A percentile compares a stretch with the other conserved stretches of the same genome.
Conservation (phyloP, 768 basidiomycete genomes). For the Lepiota venenata region DNA sequence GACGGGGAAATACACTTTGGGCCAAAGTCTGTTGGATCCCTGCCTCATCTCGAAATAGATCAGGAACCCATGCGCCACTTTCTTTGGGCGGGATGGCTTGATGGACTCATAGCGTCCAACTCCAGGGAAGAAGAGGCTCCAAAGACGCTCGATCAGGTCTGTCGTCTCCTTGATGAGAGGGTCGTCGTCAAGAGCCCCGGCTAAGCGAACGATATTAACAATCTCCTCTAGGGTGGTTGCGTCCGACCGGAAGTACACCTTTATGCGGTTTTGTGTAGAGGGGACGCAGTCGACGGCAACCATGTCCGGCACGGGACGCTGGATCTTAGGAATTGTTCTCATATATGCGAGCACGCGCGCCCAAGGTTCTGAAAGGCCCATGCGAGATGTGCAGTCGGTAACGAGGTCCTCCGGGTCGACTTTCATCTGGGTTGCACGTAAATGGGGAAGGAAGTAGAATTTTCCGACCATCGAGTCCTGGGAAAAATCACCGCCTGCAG, state of each 20-base stretch:
- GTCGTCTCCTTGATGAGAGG: constrained; percentile 11
- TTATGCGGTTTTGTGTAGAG: constrained; percentile 14
- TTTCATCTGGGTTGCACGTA: constrained; percentile 10
- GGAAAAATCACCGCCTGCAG: constrained; percentile 15
- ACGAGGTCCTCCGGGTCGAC: constrained; percentile 11
- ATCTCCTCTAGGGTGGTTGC: constrained; percentile 13
- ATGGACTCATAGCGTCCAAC: constrained; percentile 11
- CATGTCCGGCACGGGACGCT: constrained; percentile 13
- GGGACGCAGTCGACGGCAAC: constrained; percentile 16
- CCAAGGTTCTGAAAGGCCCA: constrained; percentile 13
- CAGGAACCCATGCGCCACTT: constrained; percentile 12
- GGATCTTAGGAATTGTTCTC: constrained; percentile 1
- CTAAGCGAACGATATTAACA: constrained; percentile 12
- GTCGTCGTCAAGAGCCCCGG: constrained; percentile 12
- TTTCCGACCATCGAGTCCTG: constrained; percentile 15
- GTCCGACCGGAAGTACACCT: constrained; percentile 16
- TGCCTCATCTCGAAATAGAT: constrained; percentile 17
- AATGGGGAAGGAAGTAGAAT: constrained; percentile 16
- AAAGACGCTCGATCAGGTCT: constrained; percentile 12
- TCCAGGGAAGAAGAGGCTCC: constrained; percentile 15
- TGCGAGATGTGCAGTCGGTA: constrained; percentile 9
- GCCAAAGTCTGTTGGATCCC: constrained; percentile 10
- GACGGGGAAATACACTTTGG: constrained; percentile 18
- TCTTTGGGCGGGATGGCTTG: constrained; percentile 3
- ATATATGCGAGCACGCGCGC: constrained; percentile 12